Conservation (phyloP, 108 stramenopile genomes). For the Nannochloropsis salina region DNA sequence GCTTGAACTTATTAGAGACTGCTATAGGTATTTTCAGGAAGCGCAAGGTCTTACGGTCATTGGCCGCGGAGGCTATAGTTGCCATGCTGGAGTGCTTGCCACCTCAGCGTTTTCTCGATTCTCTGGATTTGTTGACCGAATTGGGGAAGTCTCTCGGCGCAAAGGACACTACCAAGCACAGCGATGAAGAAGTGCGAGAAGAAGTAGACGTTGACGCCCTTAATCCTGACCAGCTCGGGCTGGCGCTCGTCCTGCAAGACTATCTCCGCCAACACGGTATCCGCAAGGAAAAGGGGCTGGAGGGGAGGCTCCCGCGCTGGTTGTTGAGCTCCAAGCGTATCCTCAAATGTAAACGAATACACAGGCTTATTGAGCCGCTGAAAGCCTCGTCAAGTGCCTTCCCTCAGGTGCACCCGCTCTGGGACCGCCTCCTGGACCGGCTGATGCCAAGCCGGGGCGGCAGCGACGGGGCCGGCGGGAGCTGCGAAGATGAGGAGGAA, state of each 20-base stretch:
- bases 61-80: constrained; percentile 34
- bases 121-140: background rate
- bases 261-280: background rate
- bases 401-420: constrained; percentile 42
- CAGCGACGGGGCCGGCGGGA: constrained; percentile 22
- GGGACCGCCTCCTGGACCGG: constrained; percentile 37
- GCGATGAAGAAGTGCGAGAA: background rate
- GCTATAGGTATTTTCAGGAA: constrained; percentile 28
- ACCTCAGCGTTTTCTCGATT: background rate
- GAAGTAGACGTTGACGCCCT: background rate
- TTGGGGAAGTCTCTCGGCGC: background rate
- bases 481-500: constrained; percentile 25
- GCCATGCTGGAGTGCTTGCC: constrained; percentile 24
- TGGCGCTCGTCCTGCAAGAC: background rate
- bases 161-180: background rate
- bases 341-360: background rate
- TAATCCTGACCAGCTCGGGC: background rate
- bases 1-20: background rate
- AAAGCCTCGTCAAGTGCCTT: constrained; percentile 33
- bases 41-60: constrained; percentile 41
- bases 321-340: background rate
- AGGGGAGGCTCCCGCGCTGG: background rate
- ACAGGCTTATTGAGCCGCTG: constrained; percentile 26
- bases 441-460: constrained; percentile 19
- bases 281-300: background rate